Percentiles rank a stretch among this genome's conserved stretches.
Evolutionary conservation across 495 filamentous ascomycete species (phyloP).

Genomic region (Penicillium pancosmium): DNA sequence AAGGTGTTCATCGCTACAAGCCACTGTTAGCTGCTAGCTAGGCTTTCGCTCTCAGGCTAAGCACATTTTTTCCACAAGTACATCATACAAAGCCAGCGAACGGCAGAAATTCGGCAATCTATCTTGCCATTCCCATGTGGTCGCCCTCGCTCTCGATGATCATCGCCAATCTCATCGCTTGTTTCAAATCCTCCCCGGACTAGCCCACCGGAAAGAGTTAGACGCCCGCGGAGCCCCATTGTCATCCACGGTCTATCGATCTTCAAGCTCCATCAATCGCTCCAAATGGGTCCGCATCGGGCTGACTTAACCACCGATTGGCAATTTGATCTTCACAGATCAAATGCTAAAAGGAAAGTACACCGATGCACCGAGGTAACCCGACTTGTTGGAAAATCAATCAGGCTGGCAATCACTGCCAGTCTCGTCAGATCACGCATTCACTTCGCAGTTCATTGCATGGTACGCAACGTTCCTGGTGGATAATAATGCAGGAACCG

Average conservation of each 20-base stretch:
- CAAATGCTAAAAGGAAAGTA: background rate
- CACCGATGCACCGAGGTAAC: conserved; percentile 8
- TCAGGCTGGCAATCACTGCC: background rate
- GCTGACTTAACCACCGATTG: background rate
- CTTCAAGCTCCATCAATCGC: conserved; percentile 5
- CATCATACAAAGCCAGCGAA: background rate
- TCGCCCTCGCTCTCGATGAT: background rate
- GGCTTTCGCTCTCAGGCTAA: no score
- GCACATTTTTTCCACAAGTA: background rate
- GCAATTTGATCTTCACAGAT: conserved; percentile 7
- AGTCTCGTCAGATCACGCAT: conserved; percentile 4
- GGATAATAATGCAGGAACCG: background rate
- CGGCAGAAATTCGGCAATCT: background rate
- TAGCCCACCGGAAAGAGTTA: conserved; percentile 2
- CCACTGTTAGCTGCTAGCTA: no score
- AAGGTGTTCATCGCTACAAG: no score
- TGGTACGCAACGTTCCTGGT: background rate
- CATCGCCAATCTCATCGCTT: background rate
- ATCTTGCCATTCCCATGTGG: background rate
- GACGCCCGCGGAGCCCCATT: conserved; percentile 12
- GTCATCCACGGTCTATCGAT: conserved; percentile 9
- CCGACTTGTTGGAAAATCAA: background rate
- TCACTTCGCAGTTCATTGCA: background rate
- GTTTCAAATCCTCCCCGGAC: conserved; percentile 1
- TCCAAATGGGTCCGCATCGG: conserved; percentile 7